Evolutionary conservation across 345 rosid genomes (phyloP), one percentile per base, ranked within the genome.

Genomic region (Iberis pinnata): DNA sequence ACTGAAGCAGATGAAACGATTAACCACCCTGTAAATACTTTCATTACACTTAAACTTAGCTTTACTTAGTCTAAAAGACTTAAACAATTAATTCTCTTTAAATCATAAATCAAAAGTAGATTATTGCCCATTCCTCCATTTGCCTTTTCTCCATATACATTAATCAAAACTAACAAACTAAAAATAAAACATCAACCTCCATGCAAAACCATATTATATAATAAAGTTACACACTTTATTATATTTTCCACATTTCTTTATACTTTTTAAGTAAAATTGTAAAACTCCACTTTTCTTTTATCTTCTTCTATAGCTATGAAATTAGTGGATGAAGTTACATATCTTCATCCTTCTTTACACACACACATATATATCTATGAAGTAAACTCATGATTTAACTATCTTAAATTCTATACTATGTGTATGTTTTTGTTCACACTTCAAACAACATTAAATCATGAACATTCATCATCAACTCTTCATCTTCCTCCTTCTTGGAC

Each of bases 251-350:
- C 36, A 52, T 45, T 60, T 59, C 56, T 60, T 67, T 47, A 60
- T 45, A 67, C 56, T 39, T 61, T 67, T 59, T 59, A 66, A 66
- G 65, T 58, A 58, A 36, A n/a, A 33, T 14, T 43, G 25, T 52
- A n/a, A 37, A 39, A 40, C 51, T 8, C 14, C 19, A 37, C 66
- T 67, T 59, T 53, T 47, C 32, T 31, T 38, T 42, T 44, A 11
- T 17, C 60, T 38, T 27, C 63, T 50, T 58, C 26, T 43, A 49
- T 58, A 43, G 58, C 54, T 51, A 57, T 18, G 64, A 49, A 65
- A 58, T 17, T 58, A 58, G 59, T 49, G 70, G 53, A 35, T 58
- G 33, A 44, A 51, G 10, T 52, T 53, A 16, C 55, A 39, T 29
- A 45, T 38, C 60, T 12, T 32, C 29, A 38, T 36, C 13, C 27